Percentiles rank a stretch among this genome's conserved stretches.
phyloP scores from a whole-genome alignment of 2,329 filamentous ascomycete genomes.

The Xylaria sp. region DNA sequence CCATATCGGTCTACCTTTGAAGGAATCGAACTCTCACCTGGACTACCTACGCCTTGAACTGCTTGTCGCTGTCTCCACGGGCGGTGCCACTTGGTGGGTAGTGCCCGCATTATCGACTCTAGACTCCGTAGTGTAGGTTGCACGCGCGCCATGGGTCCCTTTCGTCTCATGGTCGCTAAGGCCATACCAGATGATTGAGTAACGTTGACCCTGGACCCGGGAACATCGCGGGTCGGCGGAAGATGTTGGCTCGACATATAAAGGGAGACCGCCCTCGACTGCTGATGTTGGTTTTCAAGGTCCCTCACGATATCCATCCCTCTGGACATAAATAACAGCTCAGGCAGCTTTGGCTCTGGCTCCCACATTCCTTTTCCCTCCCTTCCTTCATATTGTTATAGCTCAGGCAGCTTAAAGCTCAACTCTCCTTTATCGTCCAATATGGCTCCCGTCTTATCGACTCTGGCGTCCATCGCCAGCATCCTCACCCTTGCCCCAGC shows the following conservation, averaged over 20 bases:
- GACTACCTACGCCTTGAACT: not conserved
- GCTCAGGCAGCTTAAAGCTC: constrained; percentile 32
- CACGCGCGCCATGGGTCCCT: constrained; percentile 31
- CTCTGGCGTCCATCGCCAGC: constrained; percentile 36
- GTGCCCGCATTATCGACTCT: constrained; percentile 11
- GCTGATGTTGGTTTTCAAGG: not conserved
- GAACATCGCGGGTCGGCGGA: constrained; percentile 8
- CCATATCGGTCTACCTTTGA: constrained; percentile 1
- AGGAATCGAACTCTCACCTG: constrained; percentile 14
- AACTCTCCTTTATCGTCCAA: constrained; percentile 27
- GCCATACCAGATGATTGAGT: constrained; percentile 30
- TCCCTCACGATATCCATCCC: constrained; percentile 17
- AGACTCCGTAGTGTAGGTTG: constrained; percentile 29
- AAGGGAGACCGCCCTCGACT: constrained; percentile 3
- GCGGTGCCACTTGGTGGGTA: constrained; percentile 10
- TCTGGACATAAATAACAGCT: constrained; percentile 24
- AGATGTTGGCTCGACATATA: constrained; percentile 19
- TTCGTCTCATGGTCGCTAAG: constrained; percentile 34
- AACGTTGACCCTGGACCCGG: constrained; percentile 35
- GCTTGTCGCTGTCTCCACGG: constrained; percentile 12
- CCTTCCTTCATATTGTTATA: constrained; percentile 19
- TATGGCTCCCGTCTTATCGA: constrained; percentile 35
- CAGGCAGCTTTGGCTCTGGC: constrained; percentile 22
- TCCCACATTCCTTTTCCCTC: constrained; percentile 27
- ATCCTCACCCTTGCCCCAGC: constrained; percentile 37